Evolutionary conservation across 345 rosid species (phyloP), one percentile per base, ranked within the genome.

Genomic region (Arabis alpina): DNA sequence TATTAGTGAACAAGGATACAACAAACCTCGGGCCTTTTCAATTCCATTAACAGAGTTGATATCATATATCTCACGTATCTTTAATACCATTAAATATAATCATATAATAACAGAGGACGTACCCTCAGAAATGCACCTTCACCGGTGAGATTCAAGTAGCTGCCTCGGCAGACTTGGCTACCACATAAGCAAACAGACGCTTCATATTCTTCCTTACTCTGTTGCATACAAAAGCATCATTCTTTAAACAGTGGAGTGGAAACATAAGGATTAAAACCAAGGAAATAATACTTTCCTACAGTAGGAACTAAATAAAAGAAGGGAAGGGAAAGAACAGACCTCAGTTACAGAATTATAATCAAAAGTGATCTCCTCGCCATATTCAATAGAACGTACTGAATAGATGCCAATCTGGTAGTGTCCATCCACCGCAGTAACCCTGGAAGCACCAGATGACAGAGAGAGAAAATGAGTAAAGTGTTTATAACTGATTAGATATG

Each of bases 131-230:
- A 95, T 77, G 99, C 93, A 72, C 94, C 99, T 84, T 94, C 99
- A 41, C 99, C 99, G 6, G 99, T 95, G 80, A 95, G 83, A 83
- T 95, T 95, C 81, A 95, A 85, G 84, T 95, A 95, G 90, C 97
- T 95, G 47, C 99, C 99, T 50, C 99, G 89, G 70, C 99, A 95
- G 53, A 90, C 96, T 86, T 95, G 99, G 82, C 97, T 95, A 74
- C 99, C 99, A 76, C 99, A 95, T 76, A 95, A 79, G 83, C 99
- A 95, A 47, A 95, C 99, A 76, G 99, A 95, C 49, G 98, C 99
- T 80, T 95, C 99, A 64, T 95, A 95, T 79, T 95, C 99, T 83
- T 95, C 99, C 82, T 95, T 95, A 72, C 99, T 92, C 99, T 95
- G 87, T 58, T 69, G 41, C 76, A 76, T 68, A 56, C 66, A 48